phyloP scores from a whole-genome alignment of 495 filamentous ascomycete species.

The Cairneyella variabilis region DNA sequence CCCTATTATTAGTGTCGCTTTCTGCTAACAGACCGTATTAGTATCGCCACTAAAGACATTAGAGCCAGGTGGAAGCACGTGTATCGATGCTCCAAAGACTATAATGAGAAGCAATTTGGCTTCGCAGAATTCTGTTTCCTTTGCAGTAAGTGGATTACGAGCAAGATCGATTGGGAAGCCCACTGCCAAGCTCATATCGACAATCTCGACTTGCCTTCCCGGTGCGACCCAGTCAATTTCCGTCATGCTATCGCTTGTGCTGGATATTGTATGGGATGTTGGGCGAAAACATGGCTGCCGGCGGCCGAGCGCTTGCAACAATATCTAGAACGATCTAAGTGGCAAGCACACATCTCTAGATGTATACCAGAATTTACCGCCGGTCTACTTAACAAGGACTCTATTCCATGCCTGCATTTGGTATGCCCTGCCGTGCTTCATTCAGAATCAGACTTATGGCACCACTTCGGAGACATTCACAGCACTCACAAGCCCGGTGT shows the following conservation, averaged over 20 bases:
- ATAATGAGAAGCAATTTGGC: slow-evolving; percentile 17
- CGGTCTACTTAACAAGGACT: slow-evolving; percentile 11
- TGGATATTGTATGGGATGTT: slow-evolving; percentile 16
- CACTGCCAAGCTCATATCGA: slow-evolving; percentile 23
- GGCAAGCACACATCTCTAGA: slow-evolving; percentile 8
- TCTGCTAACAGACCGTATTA: slow-evolving; percentile 18
- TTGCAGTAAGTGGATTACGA: slow-evolving; percentile 15
- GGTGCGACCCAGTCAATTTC: slow-evolving; percentile 19
- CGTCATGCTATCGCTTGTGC: slow-evolving; percentile 18
- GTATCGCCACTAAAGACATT: slow-evolving; percentile 12
- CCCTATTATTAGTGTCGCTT: slow-evolving; percentile 12
- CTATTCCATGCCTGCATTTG: slow-evolving; percentile 16
- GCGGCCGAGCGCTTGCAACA: slow-evolving; percentile 11
- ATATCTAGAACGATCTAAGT: slow-evolving; percentile 7
- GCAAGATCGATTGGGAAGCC: slow-evolving; percentile 19
- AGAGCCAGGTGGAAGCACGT: slow-evolving; percentile 21
- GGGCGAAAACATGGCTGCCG: slow-evolving; percentile 14
- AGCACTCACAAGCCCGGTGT: slow-evolving; percentile 17
- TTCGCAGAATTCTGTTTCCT: slow-evolving; percentile 22
- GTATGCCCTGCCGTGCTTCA: slow-evolving; percentile 13
- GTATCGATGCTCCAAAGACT: slow-evolving; percentile 18
- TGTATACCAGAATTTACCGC: background rate
- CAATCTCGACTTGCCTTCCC: slow-evolving; percentile 19
- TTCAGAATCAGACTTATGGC: slow-evolving; percentile 18
- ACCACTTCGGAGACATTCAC: slow-evolving; percentile 17